Evolutionary conservation across 345 rosid genomes (phyloP), one percentile per base, ranked within the genome.

Genomic region (Pugionium cornutum): DNA sequence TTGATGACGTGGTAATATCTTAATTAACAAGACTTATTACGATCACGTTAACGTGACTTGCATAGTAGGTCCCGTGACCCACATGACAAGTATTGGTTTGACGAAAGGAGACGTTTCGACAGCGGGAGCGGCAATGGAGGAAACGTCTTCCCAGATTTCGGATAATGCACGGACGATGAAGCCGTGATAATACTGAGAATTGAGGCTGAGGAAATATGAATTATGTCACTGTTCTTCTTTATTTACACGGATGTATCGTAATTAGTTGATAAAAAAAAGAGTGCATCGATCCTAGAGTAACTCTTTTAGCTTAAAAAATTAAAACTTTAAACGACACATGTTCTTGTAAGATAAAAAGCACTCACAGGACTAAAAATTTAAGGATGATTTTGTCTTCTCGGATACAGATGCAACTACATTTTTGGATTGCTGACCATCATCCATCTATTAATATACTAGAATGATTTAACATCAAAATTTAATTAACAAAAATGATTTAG

Each of bases 111-210:
- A 57, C 37, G 64, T 45, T 46, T 58, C 42, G 6, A 42, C 62
- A 6, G 52, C 33, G n/a, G 49, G 35, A 53, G 52, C 30, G n/a
- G 58, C 55, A 51, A 52, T 43, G 44, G 60, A 58, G 27, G 34
- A 61, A 25, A 91, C 83, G 0, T 83, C 90, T 58, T 88, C 79
- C 91, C 97, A 91, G 68, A 91, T 88, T 80, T 91, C 97, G 5
- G 97, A 82, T 77, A 91, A 91, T 48, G 89, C 97, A 52, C 87
- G 69, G 6, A 91, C 75, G 18, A 91, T 91, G 67, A 86, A 69
- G 49, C 85, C 94, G 48, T 88, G 96, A 55, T 88, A 74, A 48
- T 70, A 78, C 0, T 92, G 91, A 3, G 86, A 81, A 57, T 91
- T 91, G 29, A 91, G 81, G 78, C 87, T 86, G 68, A 91, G 60